Evolutionary conservation across 805 yeast genomes (phyloP), one percentile per base, ranked within the genome.

Genomic region (Saccharomyces kudriavzevii): DNA sequence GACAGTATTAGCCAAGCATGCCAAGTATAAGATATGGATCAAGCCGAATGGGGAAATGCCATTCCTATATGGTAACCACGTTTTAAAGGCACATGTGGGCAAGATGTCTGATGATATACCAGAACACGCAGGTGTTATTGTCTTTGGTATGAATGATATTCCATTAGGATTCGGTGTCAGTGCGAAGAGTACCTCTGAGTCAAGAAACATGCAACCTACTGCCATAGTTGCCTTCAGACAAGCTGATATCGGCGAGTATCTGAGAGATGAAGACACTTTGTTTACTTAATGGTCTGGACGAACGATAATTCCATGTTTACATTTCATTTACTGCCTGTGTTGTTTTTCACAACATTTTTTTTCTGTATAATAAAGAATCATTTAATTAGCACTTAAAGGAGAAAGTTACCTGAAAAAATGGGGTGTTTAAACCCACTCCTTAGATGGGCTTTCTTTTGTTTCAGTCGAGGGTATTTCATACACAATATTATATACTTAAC

Each of bases 41-140:
- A 94, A 94, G 71, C 84, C 83, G 50, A 94, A 94, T 67, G 99
- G 99, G 63, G 99, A 94, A 72, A 94, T 94, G 99, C 98, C 99
- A 13, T 94, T 86, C 69, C 74, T 94, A 59, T 94, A 94, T 64
- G 99, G 99, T 40, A 94, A 94, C 74, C 96, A 94, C 70, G 92
- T 92, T 27, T 77, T 94, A 61, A 94, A 94, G 69, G 99, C 99
- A 4, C 99, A 94, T 68, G 79, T 94, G 53, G 99, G 99, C 35
- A 85, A 90, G 64, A 89, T 94, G 87, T 87, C 96, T 52, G 99
- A 94, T 61, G 98, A 94, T 67, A 88, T 94, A 53, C 98, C 98
- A 29, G 98, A 92, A 71, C 99, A 94, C 67, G 94, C 96, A 1
- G 99, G 99, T 66, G 91, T 94, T 24, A 79, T 94, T 60, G 85